These are phyloP conservation scores for Prunus kanzakura DNA, from an alignment of 306 rosid species.

Conservation along the genomic window DNA sequence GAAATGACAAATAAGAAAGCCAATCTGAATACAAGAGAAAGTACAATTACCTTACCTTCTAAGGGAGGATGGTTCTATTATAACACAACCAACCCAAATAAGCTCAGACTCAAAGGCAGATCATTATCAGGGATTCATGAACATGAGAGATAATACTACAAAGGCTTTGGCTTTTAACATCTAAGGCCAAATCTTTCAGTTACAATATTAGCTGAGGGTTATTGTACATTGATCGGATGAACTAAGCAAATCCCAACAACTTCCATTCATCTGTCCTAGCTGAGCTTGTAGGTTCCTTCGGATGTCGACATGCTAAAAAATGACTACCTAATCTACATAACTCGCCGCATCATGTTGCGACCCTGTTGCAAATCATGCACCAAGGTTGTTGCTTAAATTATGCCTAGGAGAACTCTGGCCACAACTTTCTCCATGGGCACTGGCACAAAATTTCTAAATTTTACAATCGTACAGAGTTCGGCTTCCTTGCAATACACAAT, in stretches of 20 bases:
- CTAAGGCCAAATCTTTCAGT: constrained; percentile 49
- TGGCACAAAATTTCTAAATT: constrained; percentile 74
- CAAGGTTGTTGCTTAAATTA: constrained; percentile 51
- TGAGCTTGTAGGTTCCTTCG: constrained; percentile 37
- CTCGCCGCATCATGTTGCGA: constrained; percentile 63
- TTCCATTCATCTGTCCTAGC: constrained; percentile 50
- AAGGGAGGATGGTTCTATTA: constrained; percentile 24
- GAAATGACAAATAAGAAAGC: not conserved
- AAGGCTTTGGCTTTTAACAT: constrained; percentile 28
- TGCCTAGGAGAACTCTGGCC: constrained; percentile 59
- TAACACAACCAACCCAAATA: constrained; percentile 30
- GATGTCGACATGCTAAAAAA: constrained; percentile 69
- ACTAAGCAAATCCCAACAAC: constrained; percentile 59
- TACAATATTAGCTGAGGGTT: constrained; percentile 60
- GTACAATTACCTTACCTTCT: constrained; percentile 27
- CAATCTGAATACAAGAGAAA: not conserved
- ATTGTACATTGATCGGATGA: constrained; percentile 76
- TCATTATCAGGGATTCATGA: constrained; percentile 12
- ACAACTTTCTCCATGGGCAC: constrained; percentile 50
- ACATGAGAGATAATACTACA: constrained; percentile 26
- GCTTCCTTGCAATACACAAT: constrained; percentile 35
- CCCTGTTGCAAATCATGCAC: constrained; percentile 58
- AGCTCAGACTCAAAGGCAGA: constrained; percentile 12
- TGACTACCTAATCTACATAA: constrained; percentile 83
- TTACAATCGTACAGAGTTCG: constrained; percentile 71